Evolutionary conservation across 129 eudicot species (phyloP).

Genomic region (Centella asiatica): DNA sequence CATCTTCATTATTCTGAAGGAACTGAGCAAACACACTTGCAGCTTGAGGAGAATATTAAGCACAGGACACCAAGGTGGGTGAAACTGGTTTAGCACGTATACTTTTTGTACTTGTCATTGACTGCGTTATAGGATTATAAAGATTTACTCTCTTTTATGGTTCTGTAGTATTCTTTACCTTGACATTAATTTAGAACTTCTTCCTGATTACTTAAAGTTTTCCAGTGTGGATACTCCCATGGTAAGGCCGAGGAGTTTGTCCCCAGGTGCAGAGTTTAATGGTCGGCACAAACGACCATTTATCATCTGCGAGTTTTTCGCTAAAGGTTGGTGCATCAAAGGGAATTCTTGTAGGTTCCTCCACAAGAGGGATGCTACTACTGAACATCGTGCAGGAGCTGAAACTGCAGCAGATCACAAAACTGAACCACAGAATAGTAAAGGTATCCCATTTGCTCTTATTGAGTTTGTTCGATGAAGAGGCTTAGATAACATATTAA

Average conservation of each 20-base stretch:
- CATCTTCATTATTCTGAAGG: constrained; percentile 17
- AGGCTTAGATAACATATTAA: not conserved
- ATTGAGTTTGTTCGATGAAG: constrained; percentile 8
- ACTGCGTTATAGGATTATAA: constrained; percentile 12
- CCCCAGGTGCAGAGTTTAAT: constrained; percentile 37
- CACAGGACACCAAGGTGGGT: constrained; percentile 38
- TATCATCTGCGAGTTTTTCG: constrained; percentile 55
- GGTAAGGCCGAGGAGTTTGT: constrained; percentile 46
- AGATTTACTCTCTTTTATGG: constrained; percentile 9
- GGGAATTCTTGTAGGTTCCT: constrained; percentile 83
- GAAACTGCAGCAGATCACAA: constrained; percentile 20
- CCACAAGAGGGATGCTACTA: constrained; percentile 38
- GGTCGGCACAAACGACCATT: constrained; percentile 48
- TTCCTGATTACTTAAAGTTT: constrained; percentile 36
- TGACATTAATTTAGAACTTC: constrained; percentile 14
- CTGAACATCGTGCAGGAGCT: constrained; percentile 27
- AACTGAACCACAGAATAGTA: constrained; percentile 20
- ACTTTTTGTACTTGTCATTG: not conserved
- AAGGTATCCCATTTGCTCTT: constrained; percentile 33
- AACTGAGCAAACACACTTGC: constrained; percentile 18
- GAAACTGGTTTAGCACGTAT: constrained; percentile 4
- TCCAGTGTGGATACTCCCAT: constrained; percentile 49
- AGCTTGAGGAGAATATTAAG: constrained; percentile 27
- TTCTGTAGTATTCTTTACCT: constrained; percentile 8
- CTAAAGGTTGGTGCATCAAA: constrained; percentile 93